Conservation (phyloP, 345 rosid genomes). For the Populus davidiana region DNA sequence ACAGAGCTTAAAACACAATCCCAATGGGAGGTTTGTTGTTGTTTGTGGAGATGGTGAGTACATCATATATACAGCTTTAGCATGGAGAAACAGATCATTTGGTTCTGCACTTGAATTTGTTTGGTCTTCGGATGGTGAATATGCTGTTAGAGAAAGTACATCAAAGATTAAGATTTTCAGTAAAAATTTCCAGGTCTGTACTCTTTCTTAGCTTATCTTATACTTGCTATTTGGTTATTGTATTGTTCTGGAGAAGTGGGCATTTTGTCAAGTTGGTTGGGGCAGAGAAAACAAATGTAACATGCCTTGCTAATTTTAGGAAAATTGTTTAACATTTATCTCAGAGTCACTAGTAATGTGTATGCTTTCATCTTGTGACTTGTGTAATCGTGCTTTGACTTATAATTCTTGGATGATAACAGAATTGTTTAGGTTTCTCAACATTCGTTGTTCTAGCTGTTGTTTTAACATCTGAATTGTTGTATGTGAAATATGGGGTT, state of each 20-base stretch:
- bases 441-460: not conserved
- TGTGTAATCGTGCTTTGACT: not conserved
- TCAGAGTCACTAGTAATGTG: not conserved
- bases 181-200: constrained; percentile 88
- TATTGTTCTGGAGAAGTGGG: not conserved
- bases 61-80: constrained; percentile 94
- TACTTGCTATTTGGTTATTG: not conserved
- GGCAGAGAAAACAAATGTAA: not conserved
- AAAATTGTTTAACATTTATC: not conserved
- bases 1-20: constrained; percentile 96
- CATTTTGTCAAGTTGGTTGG: not conserved
- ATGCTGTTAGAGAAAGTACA: constrained; percentile 95
- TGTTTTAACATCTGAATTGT: not conserved
- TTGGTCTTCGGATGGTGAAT: constrained; percentile 98
- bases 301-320: not conserved
- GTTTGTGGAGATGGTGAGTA: constrained; percentile 99
- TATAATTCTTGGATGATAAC: not conserved
- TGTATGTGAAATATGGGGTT: constrained; percentile 8
- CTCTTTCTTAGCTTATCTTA: not conserved
- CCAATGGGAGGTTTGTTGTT: constrained; percentile 95
- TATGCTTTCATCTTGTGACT: not conserved
- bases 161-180: constrained; percentile 88
- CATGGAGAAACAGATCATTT: constrained; percentile 99
- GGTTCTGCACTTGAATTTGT: constrained; percentile 95
- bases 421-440: not conserved